A percentile compares a stretch with the other conserved stretches of the same genome.
These are phyloP conservation scores for Lasiodiplodia sp. DNA, from an alignment of 2,329 filamentous ascomycete species.

Conservation along the genomic window DNA sequence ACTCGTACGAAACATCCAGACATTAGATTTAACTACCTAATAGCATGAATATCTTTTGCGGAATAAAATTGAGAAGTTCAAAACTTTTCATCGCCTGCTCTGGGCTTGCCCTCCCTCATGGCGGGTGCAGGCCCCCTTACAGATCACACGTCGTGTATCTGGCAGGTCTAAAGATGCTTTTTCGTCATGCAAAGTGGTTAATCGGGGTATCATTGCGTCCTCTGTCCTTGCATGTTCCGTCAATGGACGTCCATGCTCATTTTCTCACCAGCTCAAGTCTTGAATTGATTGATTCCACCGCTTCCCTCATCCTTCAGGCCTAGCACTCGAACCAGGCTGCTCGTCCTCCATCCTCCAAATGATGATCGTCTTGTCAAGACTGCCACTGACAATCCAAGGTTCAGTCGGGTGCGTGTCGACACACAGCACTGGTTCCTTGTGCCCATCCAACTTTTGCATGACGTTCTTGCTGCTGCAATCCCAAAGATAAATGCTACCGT, in stretches of 20 bases:
- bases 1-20: no score
- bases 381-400: conserved; percentile 66
- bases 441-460: conserved; percentile 69
- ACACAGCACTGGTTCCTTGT: conserved; percentile 65
- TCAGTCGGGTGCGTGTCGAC: conserved; percentile 66
- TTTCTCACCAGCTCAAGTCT: not conserved
- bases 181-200: not conserved
- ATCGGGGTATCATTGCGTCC: not conserved
- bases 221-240: not conserved
- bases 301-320: not conserved
- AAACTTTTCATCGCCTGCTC: no score
- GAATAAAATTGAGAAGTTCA: no score
- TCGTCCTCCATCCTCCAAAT: conserved; percentile 62
- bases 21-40: no score
- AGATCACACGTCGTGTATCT: not conserved
- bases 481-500: conserved; percentile 86
- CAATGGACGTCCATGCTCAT: not conserved
- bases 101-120: not conserved
- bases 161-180: not conserved
- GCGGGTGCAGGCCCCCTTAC: not conserved
- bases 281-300: not conserved
- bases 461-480: conserved; percentile 86
- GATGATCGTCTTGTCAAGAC: conserved; percentile 67
- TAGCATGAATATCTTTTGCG: no score
- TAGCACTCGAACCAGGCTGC: not conserved